Evolutionary conservation across 805 yeast genomes (phyloP).

Genomic region (Candida dajiaensis): DNA sequence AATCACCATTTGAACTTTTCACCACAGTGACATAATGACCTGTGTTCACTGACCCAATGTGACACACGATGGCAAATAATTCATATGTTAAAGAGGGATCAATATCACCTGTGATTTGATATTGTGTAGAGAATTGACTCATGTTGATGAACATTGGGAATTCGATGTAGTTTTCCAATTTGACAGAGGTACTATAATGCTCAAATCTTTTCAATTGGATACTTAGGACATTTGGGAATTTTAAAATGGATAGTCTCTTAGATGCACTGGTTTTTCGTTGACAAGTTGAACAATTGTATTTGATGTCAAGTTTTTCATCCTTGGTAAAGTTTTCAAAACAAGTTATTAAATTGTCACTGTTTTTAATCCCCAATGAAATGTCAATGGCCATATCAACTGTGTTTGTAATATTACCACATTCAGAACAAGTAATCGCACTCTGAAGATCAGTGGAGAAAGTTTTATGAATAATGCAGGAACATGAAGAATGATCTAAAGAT

Average conservation of each 20-base stretch:
- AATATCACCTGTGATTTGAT: slow-evolving; percentile 9
- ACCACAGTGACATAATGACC: slow-evolving; percentile 88
- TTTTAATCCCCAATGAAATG: slow-evolving; percentile 68
- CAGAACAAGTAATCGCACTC: slow-evolving; percentile 69
- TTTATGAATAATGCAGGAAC: slow-evolving; percentile 77
- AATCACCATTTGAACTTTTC: slow-evolving; percentile 64
- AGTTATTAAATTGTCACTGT: slow-evolving; percentile 41
- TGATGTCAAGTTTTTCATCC: slow-evolving; percentile 69
- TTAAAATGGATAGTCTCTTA: slow-evolving; percentile 64
- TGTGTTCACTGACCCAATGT: slow-evolving; percentile 88
- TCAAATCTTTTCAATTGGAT: slow-evolving; percentile 75
- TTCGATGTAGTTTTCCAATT: slow-evolving; percentile 68
- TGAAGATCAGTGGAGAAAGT: slow-evolving; percentile 80
- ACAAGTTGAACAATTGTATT: slow-evolving; percentile 68
- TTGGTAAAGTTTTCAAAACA: slow-evolving; percentile 76
- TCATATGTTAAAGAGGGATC: slow-evolving; percentile 56
- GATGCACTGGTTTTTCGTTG: slow-evolving; percentile 54
- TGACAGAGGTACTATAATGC: slow-evolving; percentile 37
- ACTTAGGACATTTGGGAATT: slow-evolving; percentile 71
- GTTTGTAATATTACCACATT: slow-evolving; percentile 49
- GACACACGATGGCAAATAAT: slow-evolving; percentile 81
- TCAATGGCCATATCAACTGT: slow-evolving; percentile 90
- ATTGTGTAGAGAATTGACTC: slow-evolving; percentile 43
- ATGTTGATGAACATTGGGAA: slow-evolving; percentile 73
- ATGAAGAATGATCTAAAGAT: slow-evolving; percentile 24